Base-by-base conservation (phyloP, 768 basidiomycete genomes). In the Hortiboletus flavorubellus region DNA sequence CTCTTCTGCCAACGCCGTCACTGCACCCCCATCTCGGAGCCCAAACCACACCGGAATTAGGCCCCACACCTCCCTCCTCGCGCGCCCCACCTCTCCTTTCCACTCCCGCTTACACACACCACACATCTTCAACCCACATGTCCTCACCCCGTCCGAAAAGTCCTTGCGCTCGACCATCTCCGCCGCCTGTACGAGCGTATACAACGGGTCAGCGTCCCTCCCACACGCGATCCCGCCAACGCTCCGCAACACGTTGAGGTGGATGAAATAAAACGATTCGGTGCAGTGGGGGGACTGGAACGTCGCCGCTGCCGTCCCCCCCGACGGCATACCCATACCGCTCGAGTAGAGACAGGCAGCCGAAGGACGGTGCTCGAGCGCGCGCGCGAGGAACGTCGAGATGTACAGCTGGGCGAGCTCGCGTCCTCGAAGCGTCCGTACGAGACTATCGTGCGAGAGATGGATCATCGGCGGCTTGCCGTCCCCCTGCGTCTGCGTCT, bases 251-350 rank as follows among this genome's bases (percentile, higher is more conserved):
- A 86, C 73, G 67, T 90, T 89, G 54, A 90, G 79, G 75, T 81
- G 81, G 72, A 91, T 82, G 67, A 84, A 87, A 70, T 89, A 86
- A 70, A 87, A 87, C 14, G 87, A 85, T 49, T 89, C 85, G 54
- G 73, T 72, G 69, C 89, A 91, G 30, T 48, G 69, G 61, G 33
- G 73, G 53, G 65, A 54, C 1, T 30, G n/a, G 42, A 50, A 18
- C 12, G 49, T 9, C 4, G 29, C 8, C 2, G 41, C n/a, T 2
- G 54, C 16, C 0, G 40, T n/a, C 16, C 26, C 26, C 14, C 53
- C 23, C 2, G 37, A 31, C 4, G 31, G 15, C 7, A 49, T 51
- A 21, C 29, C 18, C 34, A 30, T 14, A 15, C 42, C n/a, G 11
- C 46, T 64, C 23, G 65, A 64, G 67, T 82, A 75, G 5, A 71